Percentiles rank a stretch among this genome's conserved stretches.
These are phyloP conservation scores for Trichophyton rubrum DNA, from an alignment of 2,329 filamentous ascomycete species.

Conservation along the genomic window DNA sequence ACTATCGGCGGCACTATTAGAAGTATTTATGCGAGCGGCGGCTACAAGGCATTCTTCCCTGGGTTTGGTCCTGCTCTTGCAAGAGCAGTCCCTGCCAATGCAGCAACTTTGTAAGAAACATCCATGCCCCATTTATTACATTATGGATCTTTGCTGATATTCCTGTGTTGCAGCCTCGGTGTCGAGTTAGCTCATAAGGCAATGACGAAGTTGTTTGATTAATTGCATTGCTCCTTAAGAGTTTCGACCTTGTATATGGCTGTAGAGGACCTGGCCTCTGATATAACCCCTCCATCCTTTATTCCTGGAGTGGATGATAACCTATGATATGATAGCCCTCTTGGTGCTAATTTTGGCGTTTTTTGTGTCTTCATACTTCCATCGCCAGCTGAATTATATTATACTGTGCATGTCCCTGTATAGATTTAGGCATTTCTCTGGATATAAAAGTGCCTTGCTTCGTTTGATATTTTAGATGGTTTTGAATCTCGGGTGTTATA, in stretches of 20 bases:
- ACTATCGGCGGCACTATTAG: slow-evolving; percentile 68
- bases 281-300: background rate
- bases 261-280: background rate
- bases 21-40: slow-evolving; percentile 71
- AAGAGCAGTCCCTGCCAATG: slow-evolving; percentile 88
- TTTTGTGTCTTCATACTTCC: background rate
- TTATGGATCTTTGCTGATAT: background rate
- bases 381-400: background rate
- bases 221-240: background rate
- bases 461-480: background rate
- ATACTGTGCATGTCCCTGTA: background rate
- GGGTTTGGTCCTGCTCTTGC: slow-evolving; percentile 87
- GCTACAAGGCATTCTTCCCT: slow-evolving; percentile 88
- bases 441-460: background rate
- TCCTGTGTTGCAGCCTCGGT: slow-evolving; percentile 25
- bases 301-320: no score
- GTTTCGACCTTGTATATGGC: background rate
- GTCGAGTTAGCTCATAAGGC: slow-evolving; percentile 40
- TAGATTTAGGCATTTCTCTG: background rate
- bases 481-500: background rate
- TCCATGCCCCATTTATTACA: background rate
- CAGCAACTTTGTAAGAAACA: slow-evolving; percentile 62
- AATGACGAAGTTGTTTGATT: slow-evolving; percentile 38
- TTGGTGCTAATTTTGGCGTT: background rate
- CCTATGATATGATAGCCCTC: background rate